Percentiles rank a stretch among this genome's conserved stretches.
Evolutionary conservation across 148 eudicot genomes (phyloP).

Genomic region (Arbutus unedo): DNA sequence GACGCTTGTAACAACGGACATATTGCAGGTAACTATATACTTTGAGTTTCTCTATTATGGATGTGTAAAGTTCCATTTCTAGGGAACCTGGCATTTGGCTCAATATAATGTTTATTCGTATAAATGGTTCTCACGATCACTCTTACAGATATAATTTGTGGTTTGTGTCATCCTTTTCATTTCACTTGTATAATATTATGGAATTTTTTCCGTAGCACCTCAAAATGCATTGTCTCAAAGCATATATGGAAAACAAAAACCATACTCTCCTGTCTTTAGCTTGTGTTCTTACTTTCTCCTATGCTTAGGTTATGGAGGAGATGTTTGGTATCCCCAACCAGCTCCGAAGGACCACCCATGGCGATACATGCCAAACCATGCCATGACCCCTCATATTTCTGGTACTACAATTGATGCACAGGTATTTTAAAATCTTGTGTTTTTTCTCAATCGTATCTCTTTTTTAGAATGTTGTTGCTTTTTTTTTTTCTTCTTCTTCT

Average conservation of each 20-base stretch:
- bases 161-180: neutral
- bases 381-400: slow-evolving; percentile 97
- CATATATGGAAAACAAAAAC: neutral
- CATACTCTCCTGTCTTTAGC: too few relatives aligned
- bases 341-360: slow-evolving; percentile 99
- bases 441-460: neutral
- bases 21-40: slow-evolving; percentile 55
- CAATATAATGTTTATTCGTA: neutral
- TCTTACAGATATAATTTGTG: neutral
- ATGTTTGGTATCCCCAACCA: slow-evolving; percentile 99
- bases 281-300: neutral
- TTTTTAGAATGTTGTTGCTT: neutral
- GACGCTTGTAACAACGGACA: slow-evolving; percentile 90
- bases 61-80: neutral
- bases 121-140: too few relatives aligned
- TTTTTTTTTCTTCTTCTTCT: neutral
- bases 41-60: neutral
- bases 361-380: slow-evolving; percentile 97
- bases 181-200: neutral
- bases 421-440: slow-evolving; percentile 31
- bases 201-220: neutral
- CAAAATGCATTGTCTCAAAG: neutral
- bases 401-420: slow-evolving; percentile 98
- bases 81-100: neutral
- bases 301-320: slow-evolving; percentile 80